Conservation (phyloP, 2,329 filamentous ascomycete species). For the Trematosphaeria pertusa region DNA sequence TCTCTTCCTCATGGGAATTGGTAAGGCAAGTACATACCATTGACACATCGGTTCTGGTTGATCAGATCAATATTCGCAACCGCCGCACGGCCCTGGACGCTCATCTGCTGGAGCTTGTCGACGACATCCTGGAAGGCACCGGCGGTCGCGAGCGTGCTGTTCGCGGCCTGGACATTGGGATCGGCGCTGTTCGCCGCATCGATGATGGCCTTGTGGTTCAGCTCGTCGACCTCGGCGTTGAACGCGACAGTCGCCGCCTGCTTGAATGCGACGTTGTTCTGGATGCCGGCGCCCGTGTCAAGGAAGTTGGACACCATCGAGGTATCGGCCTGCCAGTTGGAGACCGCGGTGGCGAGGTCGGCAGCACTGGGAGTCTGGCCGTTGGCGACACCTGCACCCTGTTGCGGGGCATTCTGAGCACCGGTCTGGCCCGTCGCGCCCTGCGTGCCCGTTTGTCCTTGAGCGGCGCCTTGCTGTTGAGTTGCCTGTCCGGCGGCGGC, state of each 20-base stretch:
- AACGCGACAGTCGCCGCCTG: slow-evolving; percentile 45
- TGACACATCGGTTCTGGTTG: slow-evolving; percentile 47
- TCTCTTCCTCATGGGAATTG: background rate
- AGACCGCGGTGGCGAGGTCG: slow-evolving; percentile 44
- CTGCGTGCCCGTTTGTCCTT: slow-evolving; percentile 2
- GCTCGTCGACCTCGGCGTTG: slow-evolving; percentile 49
- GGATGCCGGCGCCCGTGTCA: slow-evolving; percentile 40
- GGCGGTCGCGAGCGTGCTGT: slow-evolving; percentile 45
- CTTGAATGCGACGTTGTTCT: slow-evolving; percentile 46
- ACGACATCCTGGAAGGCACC: slow-evolving; percentile 49
- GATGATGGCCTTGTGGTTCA: slow-evolving; percentile 48
- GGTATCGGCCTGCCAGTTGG: slow-evolving; percentile 48
- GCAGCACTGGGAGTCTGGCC: slow-evolving; percentile 34
- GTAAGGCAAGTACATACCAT: slow-evolving; percentile 28
- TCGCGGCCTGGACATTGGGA: slow-evolving; percentile 43
- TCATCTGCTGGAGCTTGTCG: slow-evolving; percentile 47
- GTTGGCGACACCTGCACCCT: slow-evolving; percentile 17
- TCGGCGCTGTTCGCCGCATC: slow-evolving; percentile 33
- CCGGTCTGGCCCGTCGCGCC: background rate
- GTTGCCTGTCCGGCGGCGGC: background rate
- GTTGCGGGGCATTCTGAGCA: slow-evolving; percentile 9
- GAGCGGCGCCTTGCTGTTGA: slow-evolving; percentile 1
- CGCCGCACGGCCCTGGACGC: slow-evolving; percentile 40
- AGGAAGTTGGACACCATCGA: slow-evolving; percentile 49
- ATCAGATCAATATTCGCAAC: slow-evolving; percentile 44